Conservation (phyloP, 768 basidiomycete genomes). For the Tylopilus rubrobrunneus region DNA sequence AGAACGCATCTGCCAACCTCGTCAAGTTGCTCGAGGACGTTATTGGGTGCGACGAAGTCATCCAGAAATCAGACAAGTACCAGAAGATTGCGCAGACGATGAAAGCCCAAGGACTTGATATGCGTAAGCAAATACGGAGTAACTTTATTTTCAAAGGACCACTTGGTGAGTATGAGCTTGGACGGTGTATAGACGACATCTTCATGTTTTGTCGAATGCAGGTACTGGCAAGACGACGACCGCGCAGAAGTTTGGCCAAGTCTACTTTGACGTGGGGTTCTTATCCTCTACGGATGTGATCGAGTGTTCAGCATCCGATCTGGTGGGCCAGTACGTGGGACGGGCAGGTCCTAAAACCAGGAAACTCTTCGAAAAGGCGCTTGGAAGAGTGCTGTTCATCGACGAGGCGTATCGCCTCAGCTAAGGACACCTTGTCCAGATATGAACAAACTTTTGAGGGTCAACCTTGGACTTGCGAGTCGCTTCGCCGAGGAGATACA, state of each 20-base stretch:
- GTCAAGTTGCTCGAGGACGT: slow-evolving; percentile 57
- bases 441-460: slow-evolving; percentile 50
- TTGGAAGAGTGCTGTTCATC: slow-evolving; percentile 66
- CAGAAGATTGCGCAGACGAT: slow-evolving; percentile 46
- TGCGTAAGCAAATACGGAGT: slow-evolving; percentile 53
- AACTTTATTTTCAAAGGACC: slow-evolving; percentile 71
- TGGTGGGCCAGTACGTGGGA: slow-evolving; percentile 67
- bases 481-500: slow-evolving; percentile 60
- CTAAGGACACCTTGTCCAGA: slow-evolving; percentile 61
- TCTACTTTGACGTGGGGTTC: slow-evolving; percentile 63
- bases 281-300: slow-evolving; percentile 48
- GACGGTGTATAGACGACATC: neutral
- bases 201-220: slow-evolving; percentile 17
- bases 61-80: slow-evolving; percentile 45
- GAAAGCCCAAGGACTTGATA: slow-evolving; percentile 40
- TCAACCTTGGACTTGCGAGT: slow-evolving; percentile 63
- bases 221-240: slow-evolving; percentile 65
- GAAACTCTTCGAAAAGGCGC: slow-evolving; percentile 57
- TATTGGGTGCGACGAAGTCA: slow-evolving; percentile 54
- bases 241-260: slow-evolving; percentile 58
- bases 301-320: slow-evolving; percentile 67
- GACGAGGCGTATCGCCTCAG: slow-evolving; percentile 68
- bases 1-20: slow-evolving; percentile 48
- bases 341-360: slow-evolving; percentile 68
- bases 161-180: slow-evolving; percentile 42